These are phyloP conservation scores for Beta corolliflora DNA, from an alignment of 179 eudicot genomes.

Conservation along the genomic window DNA sequence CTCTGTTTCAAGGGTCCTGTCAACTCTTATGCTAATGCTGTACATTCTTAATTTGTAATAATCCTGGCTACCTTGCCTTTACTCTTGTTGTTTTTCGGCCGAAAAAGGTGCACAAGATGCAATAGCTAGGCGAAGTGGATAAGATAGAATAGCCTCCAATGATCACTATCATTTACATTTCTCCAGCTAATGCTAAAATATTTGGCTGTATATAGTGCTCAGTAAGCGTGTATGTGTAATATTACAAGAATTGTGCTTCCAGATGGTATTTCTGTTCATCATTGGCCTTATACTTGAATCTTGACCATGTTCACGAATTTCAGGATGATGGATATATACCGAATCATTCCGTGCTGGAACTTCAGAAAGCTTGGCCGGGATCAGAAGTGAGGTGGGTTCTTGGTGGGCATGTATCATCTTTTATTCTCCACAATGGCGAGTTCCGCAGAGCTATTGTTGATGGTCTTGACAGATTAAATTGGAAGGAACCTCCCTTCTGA, in stretches of 20 bases:
- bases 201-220: background rate
- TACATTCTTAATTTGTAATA: background rate
- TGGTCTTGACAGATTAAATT: slow-evolving; percentile 73
- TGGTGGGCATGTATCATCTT: slow-evolving; percentile 96
- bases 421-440: slow-evolving; percentile 78
- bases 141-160: background rate
- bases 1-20: background rate
- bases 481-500: slow-evolving; percentile 61
- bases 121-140: background rate
- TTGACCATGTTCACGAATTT: slow-evolving; percentile 17
- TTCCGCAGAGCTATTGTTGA: slow-evolving; percentile 87
- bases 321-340: slow-evolving; percentile 99
- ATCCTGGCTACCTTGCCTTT: background rate
- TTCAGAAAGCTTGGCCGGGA: slow-evolving; percentile 98
- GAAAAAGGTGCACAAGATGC: background rate
- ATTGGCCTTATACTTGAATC: background rate
- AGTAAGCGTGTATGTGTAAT: background rate
- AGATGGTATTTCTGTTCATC: no score
- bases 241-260: background rate
- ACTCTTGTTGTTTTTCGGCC: background rate
- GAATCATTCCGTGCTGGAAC: slow-evolving; percentile 90
- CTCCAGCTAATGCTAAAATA: background rate
- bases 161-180: background rate
- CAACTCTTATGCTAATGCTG: background rate
- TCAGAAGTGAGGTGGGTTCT: slow-evolving; percentile 99